These are phyloP conservation scores for Aspergillus thermomutatus DNA, from an alignment of 2,329 filamentous ascomycete species.

Conservation along the genomic window DNA sequence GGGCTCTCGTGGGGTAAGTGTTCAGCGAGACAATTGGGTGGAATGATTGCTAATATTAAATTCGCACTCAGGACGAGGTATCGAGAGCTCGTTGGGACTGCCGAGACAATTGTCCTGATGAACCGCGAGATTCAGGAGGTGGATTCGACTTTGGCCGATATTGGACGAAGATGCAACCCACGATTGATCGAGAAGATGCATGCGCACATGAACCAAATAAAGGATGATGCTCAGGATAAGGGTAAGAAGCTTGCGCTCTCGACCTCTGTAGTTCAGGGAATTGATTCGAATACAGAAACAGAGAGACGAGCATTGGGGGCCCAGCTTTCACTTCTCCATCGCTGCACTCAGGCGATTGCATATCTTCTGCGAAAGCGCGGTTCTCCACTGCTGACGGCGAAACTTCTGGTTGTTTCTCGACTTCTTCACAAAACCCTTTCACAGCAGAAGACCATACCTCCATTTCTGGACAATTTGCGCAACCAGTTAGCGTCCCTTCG, in stretches of 20 bases:
- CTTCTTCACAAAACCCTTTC: constrained; percentile 71
- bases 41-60: constrained; percentile 7
- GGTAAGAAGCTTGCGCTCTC: constrained; percentile 20
- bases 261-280: constrained; percentile 5
- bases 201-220: constrained; percentile 52
- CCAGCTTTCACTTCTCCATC: constrained; percentile 57
- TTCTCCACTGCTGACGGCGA: constrained; percentile 58
- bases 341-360: constrained; percentile 52
- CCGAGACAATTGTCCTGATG: constrained; percentile 92
- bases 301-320: constrained; percentile 50
- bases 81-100: constrained; percentile 84
- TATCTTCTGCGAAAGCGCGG: constrained; percentile 51
- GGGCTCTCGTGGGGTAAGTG: constrained; percentile 62
- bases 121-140: constrained; percentile 71
- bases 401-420: constrained; percentile 71
- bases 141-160: constrained; percentile 66
- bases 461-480: constrained; percentile 60
- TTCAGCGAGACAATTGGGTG: not conserved
- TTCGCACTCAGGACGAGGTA: constrained; percentile 59
- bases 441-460: constrained; percentile 45
- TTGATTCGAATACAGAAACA: constrained; percentile 31
- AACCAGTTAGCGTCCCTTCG: constrained; percentile 62
- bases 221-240: constrained; percentile 31
- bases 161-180: constrained; percentile 76
- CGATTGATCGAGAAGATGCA: constrained; percentile 65